A percentile compares a stretch with the other conserved stretches of the same genome.
Conservation (phyloP, 2,329 filamentous ascomycete species). For the Colletotrichum orbiculare region DNA sequence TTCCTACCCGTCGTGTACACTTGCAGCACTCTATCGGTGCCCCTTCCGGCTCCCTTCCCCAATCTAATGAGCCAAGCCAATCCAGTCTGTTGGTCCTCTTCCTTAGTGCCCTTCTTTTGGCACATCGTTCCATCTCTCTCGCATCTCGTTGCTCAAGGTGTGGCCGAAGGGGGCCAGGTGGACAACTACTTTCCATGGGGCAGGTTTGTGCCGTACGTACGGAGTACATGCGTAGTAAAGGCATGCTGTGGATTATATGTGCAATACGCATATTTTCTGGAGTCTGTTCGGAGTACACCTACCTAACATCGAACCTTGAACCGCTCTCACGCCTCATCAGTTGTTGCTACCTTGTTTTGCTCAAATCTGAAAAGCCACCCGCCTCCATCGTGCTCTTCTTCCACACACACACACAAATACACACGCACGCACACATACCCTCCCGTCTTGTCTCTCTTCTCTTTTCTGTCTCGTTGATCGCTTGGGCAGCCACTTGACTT, state of each 20-base stretch:
- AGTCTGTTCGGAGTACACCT: conserved; percentile 4
- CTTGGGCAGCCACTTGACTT: too few species aligned
- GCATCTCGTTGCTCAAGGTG: conserved; percentile 37
- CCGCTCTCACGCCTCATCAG: conserved; percentile 32
- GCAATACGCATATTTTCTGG: not conserved
- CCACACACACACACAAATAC: too few species aligned
- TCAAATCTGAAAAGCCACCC: conserved; percentile 35
- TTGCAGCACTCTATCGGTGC: conserved; percentile 39
- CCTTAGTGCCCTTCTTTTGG: conserved; percentile 36
- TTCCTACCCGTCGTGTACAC: conserved; percentile 35
- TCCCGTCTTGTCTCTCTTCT: conserved; percentile 8
- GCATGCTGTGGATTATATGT: not conserved
- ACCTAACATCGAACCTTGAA: conserved; percentile 19
- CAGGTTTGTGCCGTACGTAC: conserved; percentile 11
- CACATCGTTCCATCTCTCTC: conserved; percentile 38
- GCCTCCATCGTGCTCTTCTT: conserved; percentile 25
- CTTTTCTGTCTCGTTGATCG: conserved; percentile 1
- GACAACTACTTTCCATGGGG: conserved; percentile 12
- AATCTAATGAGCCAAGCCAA: conserved; percentile 39
- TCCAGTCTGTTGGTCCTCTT: conserved; percentile 38
- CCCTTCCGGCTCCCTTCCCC: conserved; percentile 38
- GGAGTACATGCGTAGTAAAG: conserved; percentile 9
- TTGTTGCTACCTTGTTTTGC: conserved; percentile 12
- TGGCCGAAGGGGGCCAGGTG: conserved; percentile 23
- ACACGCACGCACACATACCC: too few species aligned